Evolutionary conservation across 345 rosid species (phyloP), one percentile per base, ranked within the genome.

Genomic region (Rhizophora mangle): DNA sequence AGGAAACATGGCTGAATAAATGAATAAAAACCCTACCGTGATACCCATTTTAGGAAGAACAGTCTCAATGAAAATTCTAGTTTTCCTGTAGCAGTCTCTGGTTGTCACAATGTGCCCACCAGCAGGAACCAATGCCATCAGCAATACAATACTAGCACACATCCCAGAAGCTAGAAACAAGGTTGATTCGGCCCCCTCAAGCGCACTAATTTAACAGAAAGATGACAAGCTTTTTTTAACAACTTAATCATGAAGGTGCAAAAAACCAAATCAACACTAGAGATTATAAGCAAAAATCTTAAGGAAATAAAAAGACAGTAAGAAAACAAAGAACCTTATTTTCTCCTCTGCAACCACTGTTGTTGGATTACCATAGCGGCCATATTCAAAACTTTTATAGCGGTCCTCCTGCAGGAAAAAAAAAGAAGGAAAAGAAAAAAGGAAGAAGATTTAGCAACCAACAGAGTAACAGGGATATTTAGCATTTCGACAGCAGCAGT

Each of bases 281-380:
- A 56, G 11, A 22, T 56, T 16, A 27, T 22, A 56, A 22, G 5
- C 18, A 15, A 26, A 54, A 43, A 43, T 43, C 49, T 43, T 13
- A 6, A 20, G 29, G 54, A 24, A 20, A 27, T 57, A 3, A 11
- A 26, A 43, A 64, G 68, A 8, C 22, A n/a, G 27, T 2, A 16
- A 31, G 63, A 64, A 56, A 55, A 54, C 57, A 49, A 20, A 20
- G 20, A 60, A 95, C 99, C 99, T 95, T 74, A 95, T 81, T 79
- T 95, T 95, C 75, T 92, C 88, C 80, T 95, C 99, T 0, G 70
- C 71, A 27, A 90, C 96, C 46, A 68, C 88, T 3, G 99, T 92
- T 9, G 99, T 95, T 1, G 99, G 99, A 83, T 95, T 95, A 56
- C 99, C 99, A 80, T 95, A 95, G 32, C 99, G 87, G 58, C 99